Conservation (phyloP, 1,139 yeast genomes). For the Suhomyces choctaworum region DNA sequence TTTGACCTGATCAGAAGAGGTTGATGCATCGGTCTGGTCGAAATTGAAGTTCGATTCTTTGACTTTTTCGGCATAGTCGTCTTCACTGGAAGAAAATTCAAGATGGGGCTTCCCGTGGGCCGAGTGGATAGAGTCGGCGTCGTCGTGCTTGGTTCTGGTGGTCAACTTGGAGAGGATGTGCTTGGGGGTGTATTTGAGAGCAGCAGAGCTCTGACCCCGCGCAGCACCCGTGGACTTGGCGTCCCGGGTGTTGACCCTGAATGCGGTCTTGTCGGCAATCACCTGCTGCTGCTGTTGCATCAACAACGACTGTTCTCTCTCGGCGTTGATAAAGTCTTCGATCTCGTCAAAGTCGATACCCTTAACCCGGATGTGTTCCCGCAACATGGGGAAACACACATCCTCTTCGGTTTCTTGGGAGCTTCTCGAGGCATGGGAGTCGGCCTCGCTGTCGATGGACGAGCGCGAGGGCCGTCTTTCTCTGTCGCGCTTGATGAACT, state of each 20-base stretch:
- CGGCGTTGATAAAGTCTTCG: slow-evolving; percentile 69
- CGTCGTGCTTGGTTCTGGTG: slow-evolving; percentile 5
- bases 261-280: slow-evolving; percentile 33
- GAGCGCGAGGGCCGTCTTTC: slow-evolving; percentile 34
- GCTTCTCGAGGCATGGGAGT: slow-evolving; percentile 69
- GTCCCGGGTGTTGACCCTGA: slow-evolving; percentile 23
- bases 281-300: slow-evolving; percentile 34
- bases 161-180: slow-evolving; percentile 22
- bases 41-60: slow-evolving; percentile 3
- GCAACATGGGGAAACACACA: slow-evolving; percentile 93
- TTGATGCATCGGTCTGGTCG: slow-evolving; percentile 8
- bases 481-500: slow-evolving; percentile 7
- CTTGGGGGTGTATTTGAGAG: slow-evolving; percentile 62
- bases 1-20: slow-evolving; percentile 29
- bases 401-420: slow-evolving; percentile 93
- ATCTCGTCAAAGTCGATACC: slow-evolving; percentile 80
- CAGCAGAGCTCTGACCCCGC: slow-evolving; percentile 39
- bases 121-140: slow-evolving; percentile 11
- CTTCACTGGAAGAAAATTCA: slow-evolving; percentile 30
- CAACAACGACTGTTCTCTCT: slow-evolving; percentile 31
- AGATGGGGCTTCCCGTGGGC: slow-evolving; percentile 18
- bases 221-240: slow-evolving; percentile 26
- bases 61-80: slow-evolving; percentile 20
- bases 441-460: slow-evolving; percentile 60
- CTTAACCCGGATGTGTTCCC: slow-evolving; percentile 65